Percentiles rank a stretch among this genome's conserved stretches.
Conservation (phyloP, 163 green algal species). For the Chlamydomonas reinhardtii region DNA sequence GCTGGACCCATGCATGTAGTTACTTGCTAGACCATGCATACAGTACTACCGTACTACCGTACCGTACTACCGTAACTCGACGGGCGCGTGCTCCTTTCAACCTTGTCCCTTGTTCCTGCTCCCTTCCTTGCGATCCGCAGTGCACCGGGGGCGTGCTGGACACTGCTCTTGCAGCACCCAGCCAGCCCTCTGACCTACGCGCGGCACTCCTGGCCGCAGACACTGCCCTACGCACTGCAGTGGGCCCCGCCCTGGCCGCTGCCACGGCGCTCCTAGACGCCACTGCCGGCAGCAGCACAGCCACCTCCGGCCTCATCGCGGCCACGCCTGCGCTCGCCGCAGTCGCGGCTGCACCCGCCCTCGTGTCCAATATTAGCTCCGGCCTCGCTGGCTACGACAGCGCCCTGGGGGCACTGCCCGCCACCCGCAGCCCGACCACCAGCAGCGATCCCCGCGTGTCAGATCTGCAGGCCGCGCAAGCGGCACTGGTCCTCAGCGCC, state of each 20-base stretch:
- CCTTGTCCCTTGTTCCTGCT: too few relatives aligned
- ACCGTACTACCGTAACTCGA: too few relatives aligned
- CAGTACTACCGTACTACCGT: too few relatives aligned
- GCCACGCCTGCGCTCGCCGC: not conserved
- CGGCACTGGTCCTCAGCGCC: not conserved
- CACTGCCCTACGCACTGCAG: not conserved
- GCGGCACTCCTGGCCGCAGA: not conserved
- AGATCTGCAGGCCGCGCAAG: conserved; percentile 6
- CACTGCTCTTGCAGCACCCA: not conserved
- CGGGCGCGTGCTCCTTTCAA: too few relatives aligned
- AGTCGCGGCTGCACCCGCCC: not conserved
- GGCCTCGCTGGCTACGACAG: not conserved
- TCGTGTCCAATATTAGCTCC: not conserved
- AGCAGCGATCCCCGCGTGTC: not conserved
- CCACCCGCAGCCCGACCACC: not conserved
- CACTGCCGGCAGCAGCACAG: not conserved
- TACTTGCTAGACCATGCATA: too few relatives aligned
- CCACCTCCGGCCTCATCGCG: not conserved
- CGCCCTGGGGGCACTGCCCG: conserved; percentile 8
- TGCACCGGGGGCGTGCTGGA: conserved; percentile 6
- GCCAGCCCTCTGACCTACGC: not conserved
- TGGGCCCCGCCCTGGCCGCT: not conserved
- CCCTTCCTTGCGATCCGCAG: too few relatives aligned
- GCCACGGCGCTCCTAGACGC: not conserved
- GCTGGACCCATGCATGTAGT: too few relatives aligned